Base-by-base conservation (phyloP, 2,329 filamentous ascomycete genomes). In the Didymella arachidicola region DNA sequence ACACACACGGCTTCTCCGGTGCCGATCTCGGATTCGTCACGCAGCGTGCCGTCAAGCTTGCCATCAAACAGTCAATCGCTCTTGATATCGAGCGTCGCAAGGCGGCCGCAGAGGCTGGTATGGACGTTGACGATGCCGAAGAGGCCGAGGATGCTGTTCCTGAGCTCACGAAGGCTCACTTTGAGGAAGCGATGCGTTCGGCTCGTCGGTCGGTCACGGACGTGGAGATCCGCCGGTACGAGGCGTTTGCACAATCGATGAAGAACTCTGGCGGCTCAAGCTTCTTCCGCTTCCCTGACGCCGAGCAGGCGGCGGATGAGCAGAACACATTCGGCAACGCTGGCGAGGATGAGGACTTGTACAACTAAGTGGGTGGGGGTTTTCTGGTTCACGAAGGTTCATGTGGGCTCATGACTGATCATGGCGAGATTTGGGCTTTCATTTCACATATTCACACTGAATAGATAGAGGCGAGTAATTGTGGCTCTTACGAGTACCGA, bases 1-100 rank as follows among this genome's bases (percentile, higher is more conserved):
- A 96, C 86, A 99, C 95, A 6, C 93, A 99, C 82, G 95, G 95
- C 64, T 99, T 98, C 87, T 98, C 95, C 57, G 95, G 95, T 93
- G 95, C 95, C 75, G 95, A 99, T 90, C 86, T 99, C 78, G 95
- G 95, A 64, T 99, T 98, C 84, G 93, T 99, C 77, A 97, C 95
- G 25, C 95, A 99, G 84, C 93, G 95, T 79, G 95, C 95, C 53
- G 95, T 97, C 84, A 99, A 99, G 88, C 89, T 98, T 74, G 95
- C 95, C 71, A 99, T 99, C 84, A 99, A 99, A 87, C 89, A 99
- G 83, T 89, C 94, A 29, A 99, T 99, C 72, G 83, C 88, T 18
- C 77, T 85, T 45, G 94, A 98, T 62, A 98, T 99, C 70, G 91
- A 96, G 81, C 91, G 92, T 69, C 84, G 85, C 75, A 97, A 96